These are phyloP conservation scores for Cucurbita pepo DNA, from an alignment of 306 rosid genomes.

Conservation along the genomic window DNA sequence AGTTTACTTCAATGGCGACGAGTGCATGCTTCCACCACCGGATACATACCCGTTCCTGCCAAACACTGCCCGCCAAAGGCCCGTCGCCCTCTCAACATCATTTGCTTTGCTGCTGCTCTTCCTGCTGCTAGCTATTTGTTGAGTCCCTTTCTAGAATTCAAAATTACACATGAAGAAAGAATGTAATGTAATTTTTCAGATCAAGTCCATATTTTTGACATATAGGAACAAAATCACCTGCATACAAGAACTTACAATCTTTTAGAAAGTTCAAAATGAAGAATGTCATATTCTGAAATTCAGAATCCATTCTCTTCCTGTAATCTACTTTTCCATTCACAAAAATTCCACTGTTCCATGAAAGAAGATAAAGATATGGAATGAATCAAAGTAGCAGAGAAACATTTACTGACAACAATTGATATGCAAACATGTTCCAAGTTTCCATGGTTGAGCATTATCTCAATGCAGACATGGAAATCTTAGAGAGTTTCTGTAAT, in stretches of 20 bases:
- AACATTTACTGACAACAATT: background rate
- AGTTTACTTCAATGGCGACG: slow-evolving; percentile 87
- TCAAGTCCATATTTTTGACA: background rate
- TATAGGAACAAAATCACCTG: slow-evolving; percentile 1
- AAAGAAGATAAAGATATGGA: background rate
- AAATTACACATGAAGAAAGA: background rate
- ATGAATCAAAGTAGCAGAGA: background rate
- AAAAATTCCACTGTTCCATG: background rate
- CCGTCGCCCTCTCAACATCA: slow-evolving; percentile 14
- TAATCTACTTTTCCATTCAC: background rate
- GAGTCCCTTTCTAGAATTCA: slow-evolving; percentile 10
- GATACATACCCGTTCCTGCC: slow-evolving; percentile 74
- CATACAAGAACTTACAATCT: background rate
- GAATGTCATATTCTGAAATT: background rate
- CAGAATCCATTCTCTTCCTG: background rate
- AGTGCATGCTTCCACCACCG: slow-evolving; percentile 90
- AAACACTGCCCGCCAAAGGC: slow-evolving; percentile 28
- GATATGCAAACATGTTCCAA: background rate
- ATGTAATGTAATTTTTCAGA: background rate
- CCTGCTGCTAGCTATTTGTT: slow-evolving; percentile 30
- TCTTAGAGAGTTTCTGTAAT: background rate
- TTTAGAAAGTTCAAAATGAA: background rate
- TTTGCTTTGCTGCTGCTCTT: slow-evolving; percentile 29
- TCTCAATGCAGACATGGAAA: background rate
- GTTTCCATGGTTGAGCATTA: background rate